A percentile compares a stretch with the other conserved stretches of the same genome.
Conservation (phyloP, 106 monocot genomes). For the Narthecium ossifragum region DNA sequence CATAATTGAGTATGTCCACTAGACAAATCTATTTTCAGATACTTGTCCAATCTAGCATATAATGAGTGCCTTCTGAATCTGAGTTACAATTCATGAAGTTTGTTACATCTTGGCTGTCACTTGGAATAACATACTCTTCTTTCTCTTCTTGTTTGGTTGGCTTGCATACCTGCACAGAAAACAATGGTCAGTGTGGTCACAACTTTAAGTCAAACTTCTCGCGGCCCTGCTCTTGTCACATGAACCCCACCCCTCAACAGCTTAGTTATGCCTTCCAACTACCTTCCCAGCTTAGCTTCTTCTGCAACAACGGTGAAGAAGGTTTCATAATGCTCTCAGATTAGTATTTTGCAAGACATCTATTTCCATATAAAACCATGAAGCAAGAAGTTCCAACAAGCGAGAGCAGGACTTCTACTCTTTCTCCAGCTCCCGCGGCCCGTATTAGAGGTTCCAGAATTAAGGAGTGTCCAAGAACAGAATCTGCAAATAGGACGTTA, state of each 20-base stretch:
- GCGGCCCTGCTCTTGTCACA: background rate
- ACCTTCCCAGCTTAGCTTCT: background rate
- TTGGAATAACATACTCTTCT: too few species aligned
- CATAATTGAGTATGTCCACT: too few species aligned
- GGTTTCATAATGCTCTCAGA: background rate
- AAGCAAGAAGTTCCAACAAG: conserved; percentile 31
- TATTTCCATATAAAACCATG: conserved; percentile 19
- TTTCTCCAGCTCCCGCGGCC: conserved; percentile 5
- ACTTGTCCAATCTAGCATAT: too few species aligned
- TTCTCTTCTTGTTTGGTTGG: too few species aligned
- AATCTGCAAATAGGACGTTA: conserved; percentile 10
- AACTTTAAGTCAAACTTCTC: background rate
- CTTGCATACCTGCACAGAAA: background rate
- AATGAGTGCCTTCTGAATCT: too few species aligned
- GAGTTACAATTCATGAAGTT: too few species aligned
- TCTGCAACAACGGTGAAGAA: background rate
- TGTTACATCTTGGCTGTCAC: too few species aligned
- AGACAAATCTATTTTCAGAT: too few species aligned
- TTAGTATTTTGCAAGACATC: background rate
- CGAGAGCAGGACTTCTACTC: conserved; percentile 7
- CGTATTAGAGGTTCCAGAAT: conserved; percentile 21
- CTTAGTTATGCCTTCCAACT: background rate
- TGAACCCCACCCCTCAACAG: background rate
- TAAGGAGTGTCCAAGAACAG: conserved; percentile 18
- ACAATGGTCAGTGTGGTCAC: background rate